Evolutionary conservation across 2,329 filamentous ascomycete genomes (phyloP).

Genomic region (Paramyrothecium roridum): DNA sequence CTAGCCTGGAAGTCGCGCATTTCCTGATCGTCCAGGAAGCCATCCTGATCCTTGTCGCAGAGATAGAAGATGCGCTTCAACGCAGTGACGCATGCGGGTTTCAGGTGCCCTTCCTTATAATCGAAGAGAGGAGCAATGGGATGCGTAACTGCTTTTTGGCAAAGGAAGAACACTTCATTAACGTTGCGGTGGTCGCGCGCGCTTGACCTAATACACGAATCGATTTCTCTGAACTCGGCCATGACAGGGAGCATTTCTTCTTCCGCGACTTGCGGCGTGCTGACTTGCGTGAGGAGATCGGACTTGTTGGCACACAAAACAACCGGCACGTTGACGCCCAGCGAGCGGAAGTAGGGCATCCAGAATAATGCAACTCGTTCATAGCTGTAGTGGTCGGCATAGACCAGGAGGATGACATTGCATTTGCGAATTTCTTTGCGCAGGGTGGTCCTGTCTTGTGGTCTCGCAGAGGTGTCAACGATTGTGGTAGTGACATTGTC

Average conservation of each 20-base stretch:
- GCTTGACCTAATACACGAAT: conserved; percentile 94
- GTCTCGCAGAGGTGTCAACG: conserved; percentile 93
- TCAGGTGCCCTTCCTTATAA: conserved; percentile 85
- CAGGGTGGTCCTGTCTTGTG: conserved; percentile 85
- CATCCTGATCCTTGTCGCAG: conserved; percentile 94
- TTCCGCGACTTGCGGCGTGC: conserved; percentile 80
- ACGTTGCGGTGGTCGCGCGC: conserved; percentile 90
- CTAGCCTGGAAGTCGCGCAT: conserved; percentile 87
- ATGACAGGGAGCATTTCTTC: conserved; percentile 98
- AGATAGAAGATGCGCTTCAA: conserved; percentile 91
- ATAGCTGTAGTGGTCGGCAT: conserved; percentile 98
- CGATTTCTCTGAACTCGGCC: conserved; percentile 98
- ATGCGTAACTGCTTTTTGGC: conserved; percentile 96
- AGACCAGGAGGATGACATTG: conserved; percentile 94
- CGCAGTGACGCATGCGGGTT: conserved; percentile 84
- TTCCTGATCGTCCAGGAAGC: conserved; percentile 84
- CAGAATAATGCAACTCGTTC: conserved; percentile 95
- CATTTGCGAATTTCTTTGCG: conserved; percentile 94
- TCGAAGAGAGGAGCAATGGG: conserved; percentile 96
- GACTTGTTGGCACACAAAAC: conserved; percentile 97
- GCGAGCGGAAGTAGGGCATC: conserved; percentile 95
- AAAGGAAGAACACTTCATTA: conserved; percentile 95
- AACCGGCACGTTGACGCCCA: conserved; percentile 98
- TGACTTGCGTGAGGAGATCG: conserved; percentile 74
- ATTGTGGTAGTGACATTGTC: conserved; percentile 98